Base-by-base conservation (phyloP, 305 asterid species). In the Ajuga reptans region DNA sequence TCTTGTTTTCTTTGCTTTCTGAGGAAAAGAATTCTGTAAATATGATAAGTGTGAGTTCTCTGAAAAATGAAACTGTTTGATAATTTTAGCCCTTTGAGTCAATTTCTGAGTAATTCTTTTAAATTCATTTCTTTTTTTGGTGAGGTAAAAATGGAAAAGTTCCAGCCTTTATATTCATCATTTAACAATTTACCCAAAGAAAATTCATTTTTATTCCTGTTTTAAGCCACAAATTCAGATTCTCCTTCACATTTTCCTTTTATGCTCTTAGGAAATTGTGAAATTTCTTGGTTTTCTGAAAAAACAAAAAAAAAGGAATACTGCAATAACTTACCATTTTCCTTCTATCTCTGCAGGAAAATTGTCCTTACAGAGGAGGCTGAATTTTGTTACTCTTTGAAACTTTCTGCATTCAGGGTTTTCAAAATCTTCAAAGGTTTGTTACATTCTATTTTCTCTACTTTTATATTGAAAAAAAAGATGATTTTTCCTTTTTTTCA, bases 61-160 rank as follows among this genome's bases (percentile, higher is more conserved):
- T 15, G 5, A 16, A 24, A 36, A 21, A 65, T 31, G 33, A 7
- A 11, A 27, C 4, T 41, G 9, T 47, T 43, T 39, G 5, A 4
- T 39, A 50, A 8, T 52, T 59, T 17, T 9, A 16, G 36, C 42
- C 11, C 11, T 7, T 16, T 31, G 24, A 17, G 43, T 29, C 4
- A 46, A 33, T 57, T 78, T 61, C 14, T 12, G 67, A 39, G 50
- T 57, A 45, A 9, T 65, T 31, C 17, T 62, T 71, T 27, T 42
- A 51, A 60, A 42, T 29, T 12, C 12, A 33, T 16, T 16, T 9
- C 3, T 17, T 4, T 54, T 31, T 31, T 61, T 64, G 21, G 39
- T 6, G 21, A 60, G 75, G 43, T 31, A 50, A 70, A 70, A 56
- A 39, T 57, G 74, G 61, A 59, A 72, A 78, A 72, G 77, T 51